These are phyloP conservation scores for Leccinum ochraceum DNA, from an alignment of 768 basidiomycete genomes.

Conservation along the genomic window DNA sequence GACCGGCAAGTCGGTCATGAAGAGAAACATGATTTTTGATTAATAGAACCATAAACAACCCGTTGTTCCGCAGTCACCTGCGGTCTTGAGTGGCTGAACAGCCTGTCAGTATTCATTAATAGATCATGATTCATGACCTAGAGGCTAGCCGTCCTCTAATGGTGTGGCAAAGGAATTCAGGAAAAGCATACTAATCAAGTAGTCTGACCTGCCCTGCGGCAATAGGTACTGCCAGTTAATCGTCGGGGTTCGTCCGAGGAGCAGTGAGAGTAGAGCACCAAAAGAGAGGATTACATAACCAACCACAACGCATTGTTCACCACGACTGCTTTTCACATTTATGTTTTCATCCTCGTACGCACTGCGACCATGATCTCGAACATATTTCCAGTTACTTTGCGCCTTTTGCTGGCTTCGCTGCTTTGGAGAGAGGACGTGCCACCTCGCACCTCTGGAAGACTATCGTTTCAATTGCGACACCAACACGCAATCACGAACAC, in stretches of 20 bases:
- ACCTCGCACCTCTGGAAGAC: slow-evolving; percentile 34
- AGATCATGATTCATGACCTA: neutral
- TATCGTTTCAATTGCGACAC: slow-evolving; percentile 68
- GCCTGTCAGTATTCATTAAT: too few relatives aligned
- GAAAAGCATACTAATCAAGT: neutral
- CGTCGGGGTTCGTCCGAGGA: neutral
- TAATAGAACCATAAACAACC: neutral
- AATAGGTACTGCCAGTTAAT: neutral
- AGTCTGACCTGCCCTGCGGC: neutral
- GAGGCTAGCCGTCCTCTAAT: neutral
- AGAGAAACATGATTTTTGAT: neutral
- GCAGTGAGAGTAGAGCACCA: neutral
- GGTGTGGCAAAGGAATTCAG: neutral
- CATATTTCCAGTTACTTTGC: slow-evolving; percentile 42
- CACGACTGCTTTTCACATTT: neutral
- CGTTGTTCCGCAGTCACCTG: neutral
- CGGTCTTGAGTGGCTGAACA: neutral
- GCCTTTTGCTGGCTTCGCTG: slow-evolving; percentile 42
- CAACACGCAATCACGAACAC: slow-evolving; percentile 55
- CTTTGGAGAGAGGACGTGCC: slow-evolving; percentile 37
- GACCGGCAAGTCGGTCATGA: neutral
- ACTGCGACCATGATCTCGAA: slow-evolving; percentile 20
- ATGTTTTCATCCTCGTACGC: neutral
- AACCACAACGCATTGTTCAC: neutral
- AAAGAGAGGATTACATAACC: slow-evolving; percentile 17